Percentiles rank a stretch among this genome's conserved stretches.
Evolutionary conservation across 2,329 filamentous ascomycete species (phyloP).

Genomic region (Colletotrichum sp.): DNA sequence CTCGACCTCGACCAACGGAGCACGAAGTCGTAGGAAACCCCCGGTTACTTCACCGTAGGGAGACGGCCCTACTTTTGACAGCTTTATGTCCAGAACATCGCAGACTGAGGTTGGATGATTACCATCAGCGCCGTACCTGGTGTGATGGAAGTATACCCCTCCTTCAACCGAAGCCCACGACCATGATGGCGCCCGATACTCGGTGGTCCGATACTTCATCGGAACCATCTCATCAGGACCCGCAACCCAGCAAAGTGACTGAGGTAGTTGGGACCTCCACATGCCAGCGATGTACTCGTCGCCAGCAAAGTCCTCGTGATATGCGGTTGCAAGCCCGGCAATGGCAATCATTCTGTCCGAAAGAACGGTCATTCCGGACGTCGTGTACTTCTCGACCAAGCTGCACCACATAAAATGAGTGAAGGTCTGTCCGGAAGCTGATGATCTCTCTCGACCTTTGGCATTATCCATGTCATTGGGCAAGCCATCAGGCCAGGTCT

Average conservation of each 20-base stretch:
- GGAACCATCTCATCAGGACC: background rate
- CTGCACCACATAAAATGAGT: background rate
- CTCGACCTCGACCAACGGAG: background rate
- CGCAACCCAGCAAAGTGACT: background rate
- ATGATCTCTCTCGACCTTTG: background rate
- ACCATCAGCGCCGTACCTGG: background rate
- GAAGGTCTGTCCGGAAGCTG: background rate
- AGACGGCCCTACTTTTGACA: background rate
- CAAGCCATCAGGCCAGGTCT: background rate
- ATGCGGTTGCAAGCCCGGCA: background rate
- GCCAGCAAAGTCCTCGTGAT: background rate
- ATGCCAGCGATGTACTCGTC: background rate
- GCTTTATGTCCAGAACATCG: background rate
- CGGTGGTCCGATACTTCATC: background rate
- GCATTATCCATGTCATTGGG: background rate
- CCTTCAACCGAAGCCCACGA: background rate
- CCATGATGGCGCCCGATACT: background rate
- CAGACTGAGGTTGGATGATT: background rate
- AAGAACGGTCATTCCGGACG: background rate
- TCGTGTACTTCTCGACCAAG: background rate
- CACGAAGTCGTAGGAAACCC: background rate
- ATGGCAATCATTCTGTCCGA: background rate
- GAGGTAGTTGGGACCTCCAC: background rate
- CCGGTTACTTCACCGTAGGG: background rate
- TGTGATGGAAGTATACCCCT: background rate